Evolutionary conservation across 257 asterid genomes (phyloP).

Genomic region (Rehmannia glutinosa): DNA sequence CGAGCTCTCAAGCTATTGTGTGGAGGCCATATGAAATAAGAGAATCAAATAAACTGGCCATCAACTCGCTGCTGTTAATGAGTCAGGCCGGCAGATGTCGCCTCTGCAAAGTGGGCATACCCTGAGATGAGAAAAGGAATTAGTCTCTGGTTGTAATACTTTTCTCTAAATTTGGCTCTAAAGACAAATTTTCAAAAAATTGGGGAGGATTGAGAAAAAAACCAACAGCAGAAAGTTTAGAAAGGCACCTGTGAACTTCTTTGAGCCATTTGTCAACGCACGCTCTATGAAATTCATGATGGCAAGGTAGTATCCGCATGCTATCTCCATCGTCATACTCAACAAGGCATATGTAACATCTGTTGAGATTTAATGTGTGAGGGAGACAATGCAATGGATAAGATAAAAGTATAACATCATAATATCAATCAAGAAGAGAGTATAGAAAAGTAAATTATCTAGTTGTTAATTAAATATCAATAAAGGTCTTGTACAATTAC

Average conservation of each 20-base stretch:
- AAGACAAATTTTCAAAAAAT: neutral
- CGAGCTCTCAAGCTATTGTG: slow-evolving; percentile 3
- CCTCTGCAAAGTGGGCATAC: slow-evolving; percentile 95
- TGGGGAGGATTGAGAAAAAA: neutral
- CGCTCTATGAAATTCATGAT: slow-evolving; percentile 74
- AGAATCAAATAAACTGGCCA: neutral
- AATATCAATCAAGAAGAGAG: too few relatives aligned
- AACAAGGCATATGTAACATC: slow-evolving; percentile 94
- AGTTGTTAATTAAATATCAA: too few relatives aligned
- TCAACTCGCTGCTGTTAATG: slow-evolving; percentile 25
- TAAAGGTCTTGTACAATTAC: too few relatives aligned
- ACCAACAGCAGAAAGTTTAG: neutral
- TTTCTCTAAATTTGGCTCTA: neutral
- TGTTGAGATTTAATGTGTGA: slow-evolving; percentile 25
- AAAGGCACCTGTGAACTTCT: slow-evolving; percentile 82
- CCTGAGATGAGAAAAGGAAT: slow-evolving; percentile 36
- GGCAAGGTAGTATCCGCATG: slow-evolving; percentile 73
- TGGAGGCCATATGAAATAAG: neutral
- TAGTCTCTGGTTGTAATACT: neutral
- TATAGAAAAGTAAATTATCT: too few relatives aligned
- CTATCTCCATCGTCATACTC: slow-evolving; percentile 89
- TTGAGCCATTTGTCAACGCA: slow-evolving; percentile 96
- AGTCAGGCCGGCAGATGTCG: slow-evolving; percentile 58
- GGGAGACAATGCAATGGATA: too few relatives aligned
- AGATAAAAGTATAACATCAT: too few relatives aligned